Evolutionary conservation across 1,284 basidiomycete genomes (phyloP), one percentile per base, ranked within the genome.

Genomic region (Retiboletus fuscus): DNA sequence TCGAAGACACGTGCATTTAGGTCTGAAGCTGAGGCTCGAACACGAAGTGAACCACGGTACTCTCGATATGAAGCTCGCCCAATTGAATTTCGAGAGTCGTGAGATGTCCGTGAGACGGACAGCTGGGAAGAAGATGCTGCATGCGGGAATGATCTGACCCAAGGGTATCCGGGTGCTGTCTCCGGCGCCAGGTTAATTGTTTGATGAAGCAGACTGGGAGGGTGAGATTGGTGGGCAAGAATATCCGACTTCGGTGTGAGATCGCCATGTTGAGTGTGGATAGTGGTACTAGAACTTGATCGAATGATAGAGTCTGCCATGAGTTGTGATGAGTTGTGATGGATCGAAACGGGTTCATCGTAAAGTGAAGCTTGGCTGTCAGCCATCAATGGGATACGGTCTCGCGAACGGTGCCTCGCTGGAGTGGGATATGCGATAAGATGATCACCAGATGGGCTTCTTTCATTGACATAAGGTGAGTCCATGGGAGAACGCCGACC

Each of bases 371-470:
- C 49, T 61, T 66, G 78, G 47, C 72, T 72, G 39, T 68, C 63
- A 26, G 44, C 15, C n/a, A 72, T 68, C 70, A 64, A 73, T n/a
- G 69, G 13, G 6, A 69, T 46, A 49, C 39, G 1, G 16, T 70
- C 65, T 67, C 58, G 70, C 2, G 77, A 76, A 57, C 65, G 47
- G 34, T 58, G 71, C 46, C 72, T 78, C 63, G 68, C 60, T 26
- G 68, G 68, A 22, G 72, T 75, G 24, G 79, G 62, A 49, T 62
- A 53, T 26, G 76, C 75, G 5, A 43, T 5, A 30, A 82, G 78
- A 30, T 80, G 78, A 43, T 76, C 79, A 57, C 78, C 79, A 57
- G 78, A 79, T 22, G 68, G 69, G 18, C 80, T 77, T 61, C 78
- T 78, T 51, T 62, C 51, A 64, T 22, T 72, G 20, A 44, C 71